Base-by-base conservation (phyloP, 805 yeast species). In the Myxozyma sirexii region DNA sequence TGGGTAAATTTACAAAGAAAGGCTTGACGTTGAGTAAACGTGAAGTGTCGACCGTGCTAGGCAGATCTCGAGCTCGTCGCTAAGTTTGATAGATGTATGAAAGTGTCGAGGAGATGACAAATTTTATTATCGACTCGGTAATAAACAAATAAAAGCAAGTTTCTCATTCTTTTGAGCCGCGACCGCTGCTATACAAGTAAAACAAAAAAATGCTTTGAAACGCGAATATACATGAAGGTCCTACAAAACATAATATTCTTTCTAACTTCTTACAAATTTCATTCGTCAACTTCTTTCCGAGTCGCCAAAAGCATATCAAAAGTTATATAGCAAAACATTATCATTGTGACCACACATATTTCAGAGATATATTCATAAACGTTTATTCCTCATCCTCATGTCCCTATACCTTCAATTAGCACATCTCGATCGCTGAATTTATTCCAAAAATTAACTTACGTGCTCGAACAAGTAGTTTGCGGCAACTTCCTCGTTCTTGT, bases 401-500 rank as follows among this genome's bases (percentile, higher is more conserved):
- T 19, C 67, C 66, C 60, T 61, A 46, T 29, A 41, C 15, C 26
- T 1, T 5, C 26, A 35, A 24, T n/a, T 23, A 44, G 42, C 6
- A 17, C 27, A 12, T 15, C 7, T 47, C 42, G 8, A 17, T 10
- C 5, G n/a, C 5, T 37, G 17, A n/a, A 4, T 7, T 48, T 23
- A 38, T 46, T 27, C n/a, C 17, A 27, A 10, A 19, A 29, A 8
- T 29, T n/a, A 13, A 47, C 64, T 19, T 38, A 60, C 79, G 57
- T 78, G 77, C 68, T 77, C 80, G 55, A 94, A 88, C 68, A 94
- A 79, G 71, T 90, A 83, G 77, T 94, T 94, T 23, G 98, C 99
- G 44, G 99, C 91, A 69, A 90, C 82, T 78, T 93, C 97, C 77
- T 94, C 99, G 75, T 94, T 90, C 77, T 91, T 93, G 71, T 94